Conservation (phyloP, 2,329 filamentous ascomycete genomes). For the Diaporthe citri region DNA sequence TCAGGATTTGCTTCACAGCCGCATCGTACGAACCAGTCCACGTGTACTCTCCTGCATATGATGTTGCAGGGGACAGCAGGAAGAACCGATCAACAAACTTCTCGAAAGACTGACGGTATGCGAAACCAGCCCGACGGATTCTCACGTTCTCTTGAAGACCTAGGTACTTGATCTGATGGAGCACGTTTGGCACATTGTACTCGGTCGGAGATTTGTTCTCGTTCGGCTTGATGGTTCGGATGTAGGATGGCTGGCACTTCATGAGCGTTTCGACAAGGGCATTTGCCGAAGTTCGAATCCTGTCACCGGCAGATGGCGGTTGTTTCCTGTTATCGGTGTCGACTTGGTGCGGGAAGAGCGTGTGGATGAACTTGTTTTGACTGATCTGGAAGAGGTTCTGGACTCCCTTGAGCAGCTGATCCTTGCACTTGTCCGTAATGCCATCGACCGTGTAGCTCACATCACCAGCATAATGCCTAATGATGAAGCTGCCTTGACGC, state of each 20-base stretch:
- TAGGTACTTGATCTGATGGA: conserved; percentile 99
- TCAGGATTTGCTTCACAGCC: conserved; percentile 91
- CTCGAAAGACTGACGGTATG: conserved; percentile 96
- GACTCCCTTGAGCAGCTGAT: conserved; percentile 93
- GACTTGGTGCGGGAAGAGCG: conserved; percentile 90
- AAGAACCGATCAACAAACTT: conserved; percentile 99
- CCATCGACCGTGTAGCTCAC: conserved; percentile 94
- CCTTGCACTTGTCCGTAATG: conserved; percentile 99
- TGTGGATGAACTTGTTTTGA: conserved; percentile 87
- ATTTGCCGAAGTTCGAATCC: conserved; percentile 95
- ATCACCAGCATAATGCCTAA: conserved; percentile 99
- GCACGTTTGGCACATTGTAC: conserved; percentile 90
- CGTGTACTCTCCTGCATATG: conserved; percentile 96
- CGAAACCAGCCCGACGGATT: conserved; percentile 95
- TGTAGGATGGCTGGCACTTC: conserved; percentile 98
- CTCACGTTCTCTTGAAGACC: conserved; percentile 99
- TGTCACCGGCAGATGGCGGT: conserved; percentile 94
- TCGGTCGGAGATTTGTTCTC: conserved; percentile 97
- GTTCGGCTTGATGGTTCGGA: conserved; percentile 99
- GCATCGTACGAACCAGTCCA: conserved; percentile 91
- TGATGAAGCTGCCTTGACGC: conserved; percentile 94
- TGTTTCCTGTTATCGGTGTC: conserved; percentile 96
- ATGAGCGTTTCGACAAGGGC: conserved; percentile 94
- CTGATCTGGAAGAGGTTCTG: conserved; percentile 88
- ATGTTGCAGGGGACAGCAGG: conserved; percentile 91